phyloP scores from a whole-genome alignment of 2,329 filamentous ascomycete genomes.

The Herpomyces periplanetae region DNA sequence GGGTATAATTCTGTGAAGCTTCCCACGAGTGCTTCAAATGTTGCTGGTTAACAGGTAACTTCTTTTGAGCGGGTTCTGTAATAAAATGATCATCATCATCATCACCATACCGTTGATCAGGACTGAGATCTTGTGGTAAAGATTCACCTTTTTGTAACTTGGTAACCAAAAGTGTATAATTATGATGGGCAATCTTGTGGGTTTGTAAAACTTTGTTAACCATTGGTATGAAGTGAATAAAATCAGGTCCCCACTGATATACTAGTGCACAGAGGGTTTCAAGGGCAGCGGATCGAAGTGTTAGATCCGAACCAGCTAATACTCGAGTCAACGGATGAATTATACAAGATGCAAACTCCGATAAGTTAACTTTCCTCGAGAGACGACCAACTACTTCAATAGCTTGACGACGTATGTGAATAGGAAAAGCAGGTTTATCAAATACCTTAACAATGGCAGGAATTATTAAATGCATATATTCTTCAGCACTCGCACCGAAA shows the following conservation, averaged over 20 bases:
- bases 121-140: conserved; percentile 69
- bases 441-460: conserved; percentile 80
- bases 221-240: conserved; percentile 64
- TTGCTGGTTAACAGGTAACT: conserved; percentile 82
- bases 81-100: conserved; percentile 40
- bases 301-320: conserved; percentile 26
- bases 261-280: conserved; percentile 85
- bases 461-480: conserved; percentile 97
- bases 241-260: conserved; percentile 79
- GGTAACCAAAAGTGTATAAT: conserved; percentile 62
- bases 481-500: conserved; percentile 74
- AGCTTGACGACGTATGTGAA: conserved; percentile 39
- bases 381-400: conserved; percentile 85
- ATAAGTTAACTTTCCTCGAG: conserved; percentile 80
- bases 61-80: conserved; percentile 56
- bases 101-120: conserved; percentile 37
- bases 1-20: conserved; percentile 74
- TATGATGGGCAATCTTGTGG: conserved; percentile 48
- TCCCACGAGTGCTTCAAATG: conserved; percentile 94
- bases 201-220: conserved; percentile 32
- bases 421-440: conserved; percentile 45
- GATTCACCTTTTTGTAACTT: conserved; percentile 83
- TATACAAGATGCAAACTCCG: conserved; percentile 81
- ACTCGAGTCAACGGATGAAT: conserved; percentile 69
- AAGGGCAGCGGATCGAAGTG: conserved; percentile 38